Evolutionary conservation across 495 filamentous ascomycete genomes (phyloP).

Genomic region (Penicillium samsonianum): DNA sequence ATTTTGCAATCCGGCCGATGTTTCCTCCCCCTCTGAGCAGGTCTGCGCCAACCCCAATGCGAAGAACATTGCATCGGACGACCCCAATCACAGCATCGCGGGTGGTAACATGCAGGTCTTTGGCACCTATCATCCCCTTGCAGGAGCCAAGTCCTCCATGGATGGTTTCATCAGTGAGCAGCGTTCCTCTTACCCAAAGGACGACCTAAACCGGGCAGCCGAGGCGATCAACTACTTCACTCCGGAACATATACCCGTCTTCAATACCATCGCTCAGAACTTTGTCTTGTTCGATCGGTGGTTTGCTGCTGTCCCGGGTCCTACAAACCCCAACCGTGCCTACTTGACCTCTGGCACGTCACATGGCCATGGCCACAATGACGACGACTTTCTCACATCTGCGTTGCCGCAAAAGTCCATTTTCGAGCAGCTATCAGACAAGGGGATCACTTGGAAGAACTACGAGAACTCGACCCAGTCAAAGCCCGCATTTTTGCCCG

Average conservation of each 20-base stretch:
- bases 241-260: constrained; percentile 46
- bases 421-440: constrained; percentile 49
- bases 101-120: constrained; percentile 53
- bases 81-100: constrained; percentile 51
- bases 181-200: constrained; percentile 32
- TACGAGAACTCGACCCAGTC: constrained; percentile 46
- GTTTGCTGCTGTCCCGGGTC: constrained; percentile 51
- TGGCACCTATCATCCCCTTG: constrained; percentile 43
- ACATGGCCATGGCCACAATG: constrained; percentile 50
- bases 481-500: constrained; percentile 30
- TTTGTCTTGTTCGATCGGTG: constrained; percentile 53
- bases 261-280: constrained; percentile 49
- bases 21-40: constrained; percentile 33
- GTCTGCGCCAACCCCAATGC: constrained; percentile 40
- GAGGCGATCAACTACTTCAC: constrained; percentile 55
- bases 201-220: constrained; percentile 38
- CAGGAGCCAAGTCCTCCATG: constrained; percentile 28
- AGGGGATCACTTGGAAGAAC: constrained; percentile 50
- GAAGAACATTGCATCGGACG: constrained; percentile 41
- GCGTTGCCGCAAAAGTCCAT: constrained; percentile 47
- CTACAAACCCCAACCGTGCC: constrained; percentile 52
- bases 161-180: constrained; percentile 53
- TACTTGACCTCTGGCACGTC: constrained; percentile 52
- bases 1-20: constrained; percentile 46
- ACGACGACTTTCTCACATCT: constrained; percentile 43